phyloP scores from a whole-genome alignment of 2,329 filamentous ascomycete genomes.

The Alternaria burnsii region DNA sequence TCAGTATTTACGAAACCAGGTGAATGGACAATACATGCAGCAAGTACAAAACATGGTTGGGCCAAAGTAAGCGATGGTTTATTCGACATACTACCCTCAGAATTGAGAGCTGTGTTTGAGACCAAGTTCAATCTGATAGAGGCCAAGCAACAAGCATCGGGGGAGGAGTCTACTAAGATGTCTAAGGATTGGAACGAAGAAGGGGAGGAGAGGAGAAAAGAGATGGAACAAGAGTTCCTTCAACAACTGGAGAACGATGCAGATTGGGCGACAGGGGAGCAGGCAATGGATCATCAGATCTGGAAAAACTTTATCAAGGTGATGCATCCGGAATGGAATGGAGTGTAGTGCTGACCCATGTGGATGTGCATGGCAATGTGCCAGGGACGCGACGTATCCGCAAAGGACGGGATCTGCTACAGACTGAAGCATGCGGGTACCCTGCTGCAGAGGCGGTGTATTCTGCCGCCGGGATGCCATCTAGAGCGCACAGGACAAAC shows the following conservation, averaged over 20 bases:
- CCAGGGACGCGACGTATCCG: neutral
- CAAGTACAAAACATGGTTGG: conserved; percentile 9
- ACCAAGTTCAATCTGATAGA: neutral
- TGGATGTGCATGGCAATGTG: neutral
- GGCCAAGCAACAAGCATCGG: neutral
- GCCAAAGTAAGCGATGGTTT: neutral
- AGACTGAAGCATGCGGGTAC: neutral
- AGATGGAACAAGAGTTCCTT: conserved; percentile 4
- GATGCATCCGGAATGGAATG: neutral
- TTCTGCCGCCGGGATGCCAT: neutral
- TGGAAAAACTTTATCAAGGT: neutral
- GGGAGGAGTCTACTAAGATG: neutral
- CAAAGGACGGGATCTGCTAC: neutral
- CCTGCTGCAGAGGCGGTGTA: neutral
- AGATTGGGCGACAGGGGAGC: neutral
- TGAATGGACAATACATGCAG: conserved; percentile 28
- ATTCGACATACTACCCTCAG: neutral
- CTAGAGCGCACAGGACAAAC: neutral
- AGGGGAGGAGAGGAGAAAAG: neutral
- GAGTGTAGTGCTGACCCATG: neutral
- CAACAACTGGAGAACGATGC: neutral
- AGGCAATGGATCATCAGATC: neutral
- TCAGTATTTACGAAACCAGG: conserved; percentile 22
- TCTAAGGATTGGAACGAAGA: neutral
- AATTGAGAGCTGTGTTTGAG: neutral